These are phyloP conservation scores for Suillus spraguei DNA, from an alignment of 768 basidiomycete genomes.

Conservation along the genomic window DNA sequence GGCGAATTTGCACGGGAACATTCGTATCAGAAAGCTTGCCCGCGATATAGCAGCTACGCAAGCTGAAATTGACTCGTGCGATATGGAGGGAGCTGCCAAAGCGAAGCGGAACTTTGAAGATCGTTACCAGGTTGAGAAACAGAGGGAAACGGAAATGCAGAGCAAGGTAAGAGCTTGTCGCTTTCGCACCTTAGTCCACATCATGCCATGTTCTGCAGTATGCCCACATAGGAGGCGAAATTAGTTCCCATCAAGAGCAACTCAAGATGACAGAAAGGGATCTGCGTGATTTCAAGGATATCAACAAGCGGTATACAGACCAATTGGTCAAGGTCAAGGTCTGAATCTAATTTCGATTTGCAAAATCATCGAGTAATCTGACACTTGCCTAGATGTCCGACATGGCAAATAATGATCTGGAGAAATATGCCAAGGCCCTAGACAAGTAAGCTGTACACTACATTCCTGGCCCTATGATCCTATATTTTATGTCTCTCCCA, in stretches of 20 bases:
- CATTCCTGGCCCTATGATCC: not conserved
- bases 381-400: constrained; percentile 76
- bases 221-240: constrained; percentile 81
- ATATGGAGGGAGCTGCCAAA: constrained; percentile 86
- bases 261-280: constrained; percentile 68
- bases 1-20: constrained; percentile 80
- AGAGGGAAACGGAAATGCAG: constrained; percentile 71
- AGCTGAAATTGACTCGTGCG: constrained; percentile 69
- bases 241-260: constrained; percentile 71
- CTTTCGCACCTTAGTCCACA: constrained; percentile 13
- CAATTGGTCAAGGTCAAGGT: constrained; percentile 97
- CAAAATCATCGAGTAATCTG: not conserved
- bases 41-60: constrained; percentile 68
- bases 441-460: constrained; percentile 71
- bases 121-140: constrained; percentile 71
- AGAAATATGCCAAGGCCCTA: constrained; percentile 96
- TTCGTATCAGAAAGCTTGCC: constrained; percentile 70
- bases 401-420: constrained; percentile 95
- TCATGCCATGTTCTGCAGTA: constrained; percentile 46
- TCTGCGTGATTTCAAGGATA: constrained; percentile 82
- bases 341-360: not conserved
- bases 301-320: constrained; percentile 83
- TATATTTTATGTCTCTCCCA: constrained; percentile 36
- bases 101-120: constrained; percentile 85
- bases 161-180: constrained; percentile 50